A percentile compares a stretch with the other conserved stretches of the same genome.
Evolutionary conservation across 148 eudicot genomes (phyloP).

Genomic region (Amaranthus palmeri): DNA sequence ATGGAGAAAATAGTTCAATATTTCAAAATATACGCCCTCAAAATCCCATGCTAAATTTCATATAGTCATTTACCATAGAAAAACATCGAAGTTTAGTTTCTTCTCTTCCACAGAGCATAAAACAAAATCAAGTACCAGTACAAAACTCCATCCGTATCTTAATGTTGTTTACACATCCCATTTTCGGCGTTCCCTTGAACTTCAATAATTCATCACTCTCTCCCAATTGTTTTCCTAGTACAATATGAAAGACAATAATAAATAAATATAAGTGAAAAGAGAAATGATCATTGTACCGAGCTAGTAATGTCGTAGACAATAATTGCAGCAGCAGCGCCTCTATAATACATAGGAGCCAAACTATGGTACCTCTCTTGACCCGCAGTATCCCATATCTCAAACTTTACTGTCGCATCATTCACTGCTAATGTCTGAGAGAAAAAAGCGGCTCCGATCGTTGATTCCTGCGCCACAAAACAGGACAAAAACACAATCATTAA

Average conservation of each 20-base stretch:
- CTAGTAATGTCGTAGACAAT: constrained; percentile 85
- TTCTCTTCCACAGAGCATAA: too few relatives aligned
- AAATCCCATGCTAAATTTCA: too few relatives aligned
- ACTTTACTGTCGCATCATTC: constrained; percentile 80
- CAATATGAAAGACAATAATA: not conserved
- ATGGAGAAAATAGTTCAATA: not conserved
- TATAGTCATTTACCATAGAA: too few relatives aligned
- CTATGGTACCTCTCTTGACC: constrained; percentile 98
- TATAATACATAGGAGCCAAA: constrained; percentile 97
- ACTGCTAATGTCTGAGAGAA: constrained; percentile 93
- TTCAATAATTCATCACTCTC: too few relatives aligned
- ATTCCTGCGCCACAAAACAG: constrained; percentile 49
- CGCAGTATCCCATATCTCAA: constrained; percentile 99
- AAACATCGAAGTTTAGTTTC: too few relatives aligned
- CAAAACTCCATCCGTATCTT: not conserved
- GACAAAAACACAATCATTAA: not conserved
- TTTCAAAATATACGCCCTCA: not conserved
- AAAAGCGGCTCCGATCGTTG: constrained; percentile 98
- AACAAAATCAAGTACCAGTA: not conserved
- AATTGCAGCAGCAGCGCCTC: constrained; percentile 98
- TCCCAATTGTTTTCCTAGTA: not conserved
- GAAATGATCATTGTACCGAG: constrained; percentile 36
- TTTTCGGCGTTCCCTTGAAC: too few relatives aligned
- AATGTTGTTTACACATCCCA: too few relatives aligned
- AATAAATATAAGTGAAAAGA: not conserved